Percentiles rank a stretch among this genome's conserved stretches.
phyloP scores from a whole-genome alignment of 768 basidiomycete species.

The Neoboletus brunneissimus region DNA sequence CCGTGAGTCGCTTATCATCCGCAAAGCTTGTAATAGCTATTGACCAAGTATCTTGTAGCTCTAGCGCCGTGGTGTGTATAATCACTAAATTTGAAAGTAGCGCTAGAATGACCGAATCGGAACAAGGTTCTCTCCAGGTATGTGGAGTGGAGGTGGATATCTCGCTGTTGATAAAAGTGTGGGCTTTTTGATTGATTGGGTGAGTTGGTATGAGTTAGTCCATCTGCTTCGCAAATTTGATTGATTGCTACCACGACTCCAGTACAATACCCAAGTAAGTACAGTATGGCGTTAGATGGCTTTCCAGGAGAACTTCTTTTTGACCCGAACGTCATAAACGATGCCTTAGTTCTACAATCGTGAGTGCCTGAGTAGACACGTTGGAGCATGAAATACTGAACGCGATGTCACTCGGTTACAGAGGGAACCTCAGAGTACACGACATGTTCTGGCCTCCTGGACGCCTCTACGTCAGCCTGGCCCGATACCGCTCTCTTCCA shows the following conservation, averaged over 20 bases:
- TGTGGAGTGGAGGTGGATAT: slow-evolving; percentile 34
- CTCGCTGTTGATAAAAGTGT: slow-evolving; percentile 34
- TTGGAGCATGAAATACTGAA: background rate
- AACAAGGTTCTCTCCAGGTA: slow-evolving; percentile 19
- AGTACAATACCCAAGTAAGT: slow-evolving; percentile 40
- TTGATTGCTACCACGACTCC: background rate
- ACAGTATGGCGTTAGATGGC: too few relatives aligned
- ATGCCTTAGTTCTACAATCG: slow-evolving; percentile 28
- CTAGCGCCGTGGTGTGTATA: slow-evolving; percentile 18
- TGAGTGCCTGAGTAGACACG: slow-evolving; percentile 1
- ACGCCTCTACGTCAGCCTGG: slow-evolving; percentile 38
- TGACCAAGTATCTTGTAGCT: slow-evolving; percentile 8
- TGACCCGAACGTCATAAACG: background rate
- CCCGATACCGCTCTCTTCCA: slow-evolving; percentile 48
- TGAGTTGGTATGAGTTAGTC: slow-evolving; percentile 13
- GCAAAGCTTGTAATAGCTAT: background rate
- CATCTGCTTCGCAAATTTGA: background rate
- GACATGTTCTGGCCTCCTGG: slow-evolving; percentile 38
- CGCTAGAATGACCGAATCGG: background rate
- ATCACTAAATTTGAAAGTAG: background rate
- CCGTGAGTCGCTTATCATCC: slow-evolving; percentile 20
- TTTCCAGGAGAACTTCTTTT: background rate
- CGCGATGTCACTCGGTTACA: slow-evolving; percentile 3
- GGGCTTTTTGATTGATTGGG: slow-evolving; percentile 46
- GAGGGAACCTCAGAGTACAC: slow-evolving; percentile 40